A percentile compares a stretch with the other conserved stretches of the same genome.
phyloP scores from a whole-genome alignment of 2,329 filamentous ascomycete species.

The Dactylonectria macrodidyma region DNA sequence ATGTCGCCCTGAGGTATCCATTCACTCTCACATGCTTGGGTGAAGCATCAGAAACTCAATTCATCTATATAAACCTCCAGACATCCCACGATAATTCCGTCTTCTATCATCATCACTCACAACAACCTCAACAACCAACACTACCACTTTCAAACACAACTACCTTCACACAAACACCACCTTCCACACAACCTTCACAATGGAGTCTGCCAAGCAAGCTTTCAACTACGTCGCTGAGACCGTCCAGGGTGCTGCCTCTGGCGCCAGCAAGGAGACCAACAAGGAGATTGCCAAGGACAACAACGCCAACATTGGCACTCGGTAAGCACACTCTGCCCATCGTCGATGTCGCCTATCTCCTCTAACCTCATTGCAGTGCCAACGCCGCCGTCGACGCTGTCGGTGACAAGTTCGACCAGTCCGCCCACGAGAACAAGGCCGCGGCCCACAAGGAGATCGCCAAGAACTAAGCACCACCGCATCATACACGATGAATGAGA shows the following conservation, averaged over 20 bases:
- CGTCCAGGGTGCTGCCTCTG: conserved; percentile 69
- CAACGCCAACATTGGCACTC: conserved; percentile 67
- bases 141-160: conserved; percentile 32
- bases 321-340: conserved; percentile 56
- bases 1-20: background rate
- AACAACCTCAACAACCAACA: conserved; percentile 21
- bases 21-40: conserved; percentile 3
- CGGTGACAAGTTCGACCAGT: conserved; percentile 63
- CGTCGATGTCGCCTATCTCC: background rate
- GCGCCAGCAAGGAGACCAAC: conserved; percentile 79
- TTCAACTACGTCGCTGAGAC: conserved; percentile 80
- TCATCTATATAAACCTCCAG: conserved; percentile 41
- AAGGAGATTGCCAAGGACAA: conserved; percentile 77
- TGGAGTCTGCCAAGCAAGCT: conserved; percentile 72
- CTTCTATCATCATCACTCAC: conserved; percentile 37
- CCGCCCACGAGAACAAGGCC: conserved; percentile 58
- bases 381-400: conserved; percentile 65
- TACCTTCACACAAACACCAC: conserved; percentile 27
- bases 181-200: conserved; percentile 52
- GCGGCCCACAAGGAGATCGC: conserved; percentile 58
- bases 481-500: conserved; percentile 22
- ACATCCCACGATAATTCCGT: conserved; percentile 17
- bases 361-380: conserved; percentile 55
- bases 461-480: conserved; percentile 46
- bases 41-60: conserved; percentile 10